Evolutionary conservation across 345 rosid genomes (phyloP).

Genomic region (Pistacia integerrima): DNA sequence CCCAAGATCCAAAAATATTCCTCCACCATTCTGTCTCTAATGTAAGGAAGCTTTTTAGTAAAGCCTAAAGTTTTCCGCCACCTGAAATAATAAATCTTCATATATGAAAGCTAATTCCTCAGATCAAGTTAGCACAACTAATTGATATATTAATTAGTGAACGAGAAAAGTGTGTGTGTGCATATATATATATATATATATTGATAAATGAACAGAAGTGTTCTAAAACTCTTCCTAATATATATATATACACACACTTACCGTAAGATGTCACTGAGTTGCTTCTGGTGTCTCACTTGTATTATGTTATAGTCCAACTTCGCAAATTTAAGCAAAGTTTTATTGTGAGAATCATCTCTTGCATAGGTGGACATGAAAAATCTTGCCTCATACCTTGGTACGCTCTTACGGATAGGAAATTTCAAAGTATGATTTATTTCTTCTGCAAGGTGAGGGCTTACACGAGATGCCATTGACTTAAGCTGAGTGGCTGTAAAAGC

Average conservation of each 20-base stretch:
- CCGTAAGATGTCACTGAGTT: conserved; percentile 6
- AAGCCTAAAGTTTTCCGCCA: conserved; percentile 36
- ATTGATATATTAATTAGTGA: too few relatives aligned
- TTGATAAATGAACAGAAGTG: neutral
- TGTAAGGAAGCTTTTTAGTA: conserved; percentile 24
- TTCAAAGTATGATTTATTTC: neutral
- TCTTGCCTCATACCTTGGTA: conserved; percentile 23
- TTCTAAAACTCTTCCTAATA: neutral
- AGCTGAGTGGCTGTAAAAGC: conserved; percentile 16
- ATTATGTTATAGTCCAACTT: conserved; percentile 27
- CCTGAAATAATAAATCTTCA: conserved; percentile 10
- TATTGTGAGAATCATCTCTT: conserved; percentile 10
- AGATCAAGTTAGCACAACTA: neutral
- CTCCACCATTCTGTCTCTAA: conserved; percentile 34
- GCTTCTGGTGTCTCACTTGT: conserved; percentile 17
- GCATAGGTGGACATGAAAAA: conserved; percentile 23
- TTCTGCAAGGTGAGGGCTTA: neutral
- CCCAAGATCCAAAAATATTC: conserved; percentile 30
- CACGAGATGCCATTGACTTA: neutral
- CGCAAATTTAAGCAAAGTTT: conserved; percentile 17
- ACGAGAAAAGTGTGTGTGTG: neutral
- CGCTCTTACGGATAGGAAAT: conserved; percentile 4
- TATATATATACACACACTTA: neutral
- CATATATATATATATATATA: too few relatives aligned
- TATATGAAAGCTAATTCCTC: too few relatives aligned